Evolutionary conservation across 2,329 filamentous ascomycete genomes (phyloP).

Genomic region (Delphinella strobiligena): DNA sequence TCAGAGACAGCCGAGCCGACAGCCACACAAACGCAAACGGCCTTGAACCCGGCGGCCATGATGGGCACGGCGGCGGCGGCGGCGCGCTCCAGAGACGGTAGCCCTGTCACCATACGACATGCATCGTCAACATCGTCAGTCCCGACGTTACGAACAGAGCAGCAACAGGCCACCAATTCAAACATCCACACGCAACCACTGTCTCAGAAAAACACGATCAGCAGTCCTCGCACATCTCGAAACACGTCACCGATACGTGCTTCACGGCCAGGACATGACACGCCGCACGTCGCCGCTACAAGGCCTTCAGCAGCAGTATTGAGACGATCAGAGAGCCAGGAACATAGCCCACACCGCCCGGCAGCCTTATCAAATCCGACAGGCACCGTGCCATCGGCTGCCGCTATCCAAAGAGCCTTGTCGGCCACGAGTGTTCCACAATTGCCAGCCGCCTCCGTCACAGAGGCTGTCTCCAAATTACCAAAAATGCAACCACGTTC

Average conservation of each 20-base stretch:
- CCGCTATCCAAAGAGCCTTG: slow-evolving; percentile 53
- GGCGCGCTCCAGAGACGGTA: slow-evolving; percentile 11
- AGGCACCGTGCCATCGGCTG: slow-evolving; percentile 45
- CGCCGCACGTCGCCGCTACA: slow-evolving; percentile 10
- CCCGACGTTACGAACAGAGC: slow-evolving; percentile 13
- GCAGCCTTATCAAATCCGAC: slow-evolving; percentile 21
- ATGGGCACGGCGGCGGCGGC: too few species aligned
- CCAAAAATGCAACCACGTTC: slow-evolving; percentile 45
- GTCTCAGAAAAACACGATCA: too few species aligned
- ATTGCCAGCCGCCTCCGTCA: slow-evolving; percentile 42
- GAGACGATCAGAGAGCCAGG: slow-evolving; percentile 32
- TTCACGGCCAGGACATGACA: slow-evolving; percentile 15
- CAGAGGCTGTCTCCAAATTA: slow-evolving; percentile 51
- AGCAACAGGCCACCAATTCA: slow-evolving; percentile 15
- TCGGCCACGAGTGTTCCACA: slow-evolving; percentile 57
- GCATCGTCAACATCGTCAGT: slow-evolving; percentile 6
- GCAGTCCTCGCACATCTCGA: slow-evolving; percentile 34
- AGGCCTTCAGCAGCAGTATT: slow-evolving; percentile 15
- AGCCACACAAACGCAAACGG: slow-evolving; percentile 6
- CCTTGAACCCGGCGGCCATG: too few species aligned
- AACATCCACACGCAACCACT: slow-evolving; percentile 23
- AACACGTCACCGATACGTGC: slow-evolving; percentile 33
- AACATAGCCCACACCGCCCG: slow-evolving; percentile 28
- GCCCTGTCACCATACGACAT: slow-evolving; percentile 11
- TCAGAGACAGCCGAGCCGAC: slow-evolving; percentile 25